A percentile compares a stretch with the other conserved stretches of the same genome.
Evolutionary conservation across 129 eudicot genomes (phyloP).

Genomic region (Artemisia argyi): DNA sequence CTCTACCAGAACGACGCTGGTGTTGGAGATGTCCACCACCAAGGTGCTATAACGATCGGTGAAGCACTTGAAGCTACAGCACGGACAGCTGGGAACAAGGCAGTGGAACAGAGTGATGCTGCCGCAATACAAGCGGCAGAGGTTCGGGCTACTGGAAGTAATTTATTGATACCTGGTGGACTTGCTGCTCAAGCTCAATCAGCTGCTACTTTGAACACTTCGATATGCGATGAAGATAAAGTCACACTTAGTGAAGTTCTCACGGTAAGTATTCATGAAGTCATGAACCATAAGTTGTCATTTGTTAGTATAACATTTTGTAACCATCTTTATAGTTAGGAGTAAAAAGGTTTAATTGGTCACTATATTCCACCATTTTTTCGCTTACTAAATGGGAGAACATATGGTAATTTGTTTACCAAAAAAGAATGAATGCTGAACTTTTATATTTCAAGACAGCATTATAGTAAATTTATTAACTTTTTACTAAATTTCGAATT

Average conservation of each 20-base stretch:
- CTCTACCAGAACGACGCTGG: conserved; percentile 12
- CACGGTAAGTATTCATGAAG: conserved; percentile 24
- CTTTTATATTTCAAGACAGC: too few species aligned
- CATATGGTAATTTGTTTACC: too few species aligned
- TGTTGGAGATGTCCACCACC: conserved; percentile 32
- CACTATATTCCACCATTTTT: too few species aligned
- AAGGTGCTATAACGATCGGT: conserved; percentile 63
- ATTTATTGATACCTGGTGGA: conserved; percentile 50
- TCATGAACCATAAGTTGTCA: too few species aligned
- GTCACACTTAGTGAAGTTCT: conserved; percentile 62
- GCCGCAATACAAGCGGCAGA: conserved; percentile 83
- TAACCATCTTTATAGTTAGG: too few species aligned
- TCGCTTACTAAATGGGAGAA: too few species aligned
- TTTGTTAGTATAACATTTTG: too few species aligned
- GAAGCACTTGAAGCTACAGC: conserved; percentile 79
- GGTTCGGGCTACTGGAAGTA: conserved; percentile 62
- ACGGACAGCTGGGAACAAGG: conserved; percentile 49
- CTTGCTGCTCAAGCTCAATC: conserved; percentile 73
- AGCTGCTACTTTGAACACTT: conserved; percentile 57
- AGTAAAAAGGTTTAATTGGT: too few species aligned
- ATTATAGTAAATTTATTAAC: too few species aligned
- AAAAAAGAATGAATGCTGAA: too few species aligned
- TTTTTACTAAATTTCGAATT: too few species aligned
- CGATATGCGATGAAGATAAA: conserved; percentile 50
- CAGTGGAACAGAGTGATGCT: conserved; percentile 73